These are phyloP conservation scores for Rugosomyces carneus DNA, from an alignment of 1,284 basidiomycete species.

Conservation along the genomic window DNA sequence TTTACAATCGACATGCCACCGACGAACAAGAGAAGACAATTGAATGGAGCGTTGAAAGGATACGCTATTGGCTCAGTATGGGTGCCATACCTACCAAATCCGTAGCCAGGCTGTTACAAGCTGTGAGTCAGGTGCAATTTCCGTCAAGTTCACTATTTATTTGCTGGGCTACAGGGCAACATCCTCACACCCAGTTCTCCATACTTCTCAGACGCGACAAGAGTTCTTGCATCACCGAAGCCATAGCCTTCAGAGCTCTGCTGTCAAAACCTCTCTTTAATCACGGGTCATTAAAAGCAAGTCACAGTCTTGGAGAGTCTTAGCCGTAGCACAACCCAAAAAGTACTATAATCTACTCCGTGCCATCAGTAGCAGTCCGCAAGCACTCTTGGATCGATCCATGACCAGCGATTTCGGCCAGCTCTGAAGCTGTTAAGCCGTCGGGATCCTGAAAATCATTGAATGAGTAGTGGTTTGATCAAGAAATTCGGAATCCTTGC, in stretches of 20 bases:
- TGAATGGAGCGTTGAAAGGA: slow-evolving; percentile 87
- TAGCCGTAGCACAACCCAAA: background rate
- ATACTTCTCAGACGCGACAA: slow-evolving; percentile 35
- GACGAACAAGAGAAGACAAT: slow-evolving; percentile 63
- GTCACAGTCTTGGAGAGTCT: background rate
- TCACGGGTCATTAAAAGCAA: too few species aligned
- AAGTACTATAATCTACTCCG: background rate
- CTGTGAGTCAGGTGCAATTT: slow-evolving; percentile 47
- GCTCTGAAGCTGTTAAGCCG: slow-evolving; percentile 55
- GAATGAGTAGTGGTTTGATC: background rate
- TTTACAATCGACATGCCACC: slow-evolving; percentile 71
- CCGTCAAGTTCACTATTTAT: background rate
- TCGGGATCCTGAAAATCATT: slow-evolving; percentile 59
- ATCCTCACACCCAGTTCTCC: slow-evolving; percentile 46
- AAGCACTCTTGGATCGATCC: slow-evolving; percentile 52
- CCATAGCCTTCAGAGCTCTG: background rate
- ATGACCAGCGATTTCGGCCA: slow-evolving; percentile 65
- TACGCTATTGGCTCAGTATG: slow-evolving; percentile 83
- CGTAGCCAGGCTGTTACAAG: slow-evolving; percentile 73
- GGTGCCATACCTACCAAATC: slow-evolving; percentile 82
- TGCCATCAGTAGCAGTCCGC: background rate
- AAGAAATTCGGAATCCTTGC: slow-evolving; percentile 29
- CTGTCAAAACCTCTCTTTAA: too few species aligned
- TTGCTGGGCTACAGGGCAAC: slow-evolving; percentile 26
- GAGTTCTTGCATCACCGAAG: background rate